Base-by-base conservation (phyloP, 2,329 filamentous ascomycete species). In the Amauroascus verrucosus region DNA sequence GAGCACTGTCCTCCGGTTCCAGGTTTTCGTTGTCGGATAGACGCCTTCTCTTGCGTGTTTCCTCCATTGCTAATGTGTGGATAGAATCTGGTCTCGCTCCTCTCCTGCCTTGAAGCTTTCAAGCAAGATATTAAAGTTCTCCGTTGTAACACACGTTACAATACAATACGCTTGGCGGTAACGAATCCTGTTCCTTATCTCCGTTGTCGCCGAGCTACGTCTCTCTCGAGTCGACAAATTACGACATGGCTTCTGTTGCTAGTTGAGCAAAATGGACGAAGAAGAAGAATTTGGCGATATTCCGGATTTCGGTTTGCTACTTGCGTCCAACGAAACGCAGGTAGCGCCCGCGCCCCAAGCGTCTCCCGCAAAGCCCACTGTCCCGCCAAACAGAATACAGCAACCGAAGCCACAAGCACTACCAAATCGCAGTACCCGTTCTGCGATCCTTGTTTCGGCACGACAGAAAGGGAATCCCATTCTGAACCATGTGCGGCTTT, bases 391-490 rank as follows among this genome's bases (percentile, higher is more conserved):
- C 37, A 85, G 83, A 63, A 77, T 94, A 24, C 83, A 91, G 32
- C 91, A 96, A 69, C 90, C 89, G 9, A 94, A 84, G 54, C 91
- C 90, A 0, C 90, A 96, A 72, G 84, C 82, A n/a, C 77, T 95
- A 2, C 79, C 87, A 0, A 78, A 81, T 56, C 75, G 80, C 59
- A 67, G 77, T 49, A 75, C 81, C 1, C 84, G 85, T 3, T 88
- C 86, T 14, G 82, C 85, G 4, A 95, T 97, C 59, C 78, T 95
- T 18, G 90, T 97, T 28, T 96, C 90, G 33, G 85, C 88, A 14
- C 83, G 90, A 38, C 90, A 98, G 69, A 94, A 95, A 70, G 93
- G 91, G 57, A 98, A 98, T 63, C 93, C 93, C 0, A 86, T 97
- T 48, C 74, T 98, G 28, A 85, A 87, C 51, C 82, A 84, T 68